Conservation (phyloP, 2,329 filamentous ascomycete genomes). For the Fusarium sp. region DNA sequence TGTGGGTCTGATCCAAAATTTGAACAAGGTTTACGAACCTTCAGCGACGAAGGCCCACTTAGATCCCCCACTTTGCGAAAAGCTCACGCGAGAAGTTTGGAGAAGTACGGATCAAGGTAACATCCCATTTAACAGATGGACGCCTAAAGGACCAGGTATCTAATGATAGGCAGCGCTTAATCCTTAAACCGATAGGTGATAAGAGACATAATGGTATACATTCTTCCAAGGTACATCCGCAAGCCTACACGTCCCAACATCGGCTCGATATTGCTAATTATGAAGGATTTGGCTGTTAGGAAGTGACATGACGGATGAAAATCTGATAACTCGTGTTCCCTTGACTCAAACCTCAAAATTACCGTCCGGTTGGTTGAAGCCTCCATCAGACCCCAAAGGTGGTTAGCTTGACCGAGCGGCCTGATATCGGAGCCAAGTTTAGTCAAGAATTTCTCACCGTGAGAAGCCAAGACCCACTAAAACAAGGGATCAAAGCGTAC, state of each 20-base stretch:
- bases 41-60: constrained; percentile 13
- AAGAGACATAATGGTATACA: neutral
- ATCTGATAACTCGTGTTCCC: neutral
- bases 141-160: too few relatives aligned
- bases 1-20: constrained; percentile 29
- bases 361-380: neutral
- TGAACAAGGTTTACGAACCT: constrained; percentile 17
- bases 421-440: constrained; percentile 14
- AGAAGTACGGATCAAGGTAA: neutral
- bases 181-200: too few relatives aligned
- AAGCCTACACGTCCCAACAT: neutral
- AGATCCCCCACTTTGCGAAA: constrained; percentile 22
- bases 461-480: constrained; percentile 25
- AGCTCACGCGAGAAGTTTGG: neutral
- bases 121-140: neutral
- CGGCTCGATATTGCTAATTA: too few relatives aligned
- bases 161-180: too few relatives aligned
- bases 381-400: neutral
- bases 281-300: too few relatives aligned
- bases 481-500: constrained; percentile 4
- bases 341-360: neutral
- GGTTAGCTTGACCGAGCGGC: constrained; percentile 18
- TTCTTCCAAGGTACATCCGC: too few relatives aligned
- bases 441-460: constrained; percentile 37
- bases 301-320: fast-evolving